A percentile compares a stretch with the other conserved stretches of the same genome.
Conservation (phyloP, 108 stramenopile genomes). For the Halocafeteria seosinensis region DNA sequence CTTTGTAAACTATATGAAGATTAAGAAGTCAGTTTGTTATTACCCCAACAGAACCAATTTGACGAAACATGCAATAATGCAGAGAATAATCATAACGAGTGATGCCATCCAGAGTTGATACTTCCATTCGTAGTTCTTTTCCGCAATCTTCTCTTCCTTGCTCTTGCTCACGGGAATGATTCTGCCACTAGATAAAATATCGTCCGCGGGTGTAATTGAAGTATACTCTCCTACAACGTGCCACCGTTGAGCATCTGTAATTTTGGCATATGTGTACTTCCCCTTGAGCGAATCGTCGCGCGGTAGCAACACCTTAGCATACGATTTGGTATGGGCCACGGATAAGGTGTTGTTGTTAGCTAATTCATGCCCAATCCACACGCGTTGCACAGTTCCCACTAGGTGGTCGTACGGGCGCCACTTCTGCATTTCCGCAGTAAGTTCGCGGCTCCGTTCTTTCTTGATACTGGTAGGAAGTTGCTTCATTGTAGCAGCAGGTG, state of each 20-base stretch:
- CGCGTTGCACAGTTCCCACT: not conserved
- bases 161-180: too few relatives aligned
- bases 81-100: too few relatives aligned
- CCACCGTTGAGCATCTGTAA: not conserved
- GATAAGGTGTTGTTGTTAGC: not conserved
- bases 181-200: too few relatives aligned
- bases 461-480: constrained; percentile 19
- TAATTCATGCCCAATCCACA: constrained; percentile 3
- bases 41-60: too few relatives aligned
- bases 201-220: too few relatives aligned
- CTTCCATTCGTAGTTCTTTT: too few relatives aligned
- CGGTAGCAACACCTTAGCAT: constrained; percentile 22
- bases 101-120: too few relatives aligned
- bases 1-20: too few relatives aligned
- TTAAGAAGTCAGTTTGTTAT: too few relatives aligned
- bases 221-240: not conserved
- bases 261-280: not conserved
- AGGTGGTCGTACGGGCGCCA: constrained; percentile 13
- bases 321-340: constrained; percentile 21
- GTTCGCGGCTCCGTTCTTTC: constrained; percentile 18
- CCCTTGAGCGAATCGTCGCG: not conserved
- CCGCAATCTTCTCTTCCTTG: too few relatives aligned
- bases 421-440: constrained; percentile 10
- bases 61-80: too few relatives aligned
- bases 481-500: constrained; percentile 32